phyloP scores from a whole-genome alignment of 495 filamentous ascomycete species.

The Trichoderma reesei region DNA sequence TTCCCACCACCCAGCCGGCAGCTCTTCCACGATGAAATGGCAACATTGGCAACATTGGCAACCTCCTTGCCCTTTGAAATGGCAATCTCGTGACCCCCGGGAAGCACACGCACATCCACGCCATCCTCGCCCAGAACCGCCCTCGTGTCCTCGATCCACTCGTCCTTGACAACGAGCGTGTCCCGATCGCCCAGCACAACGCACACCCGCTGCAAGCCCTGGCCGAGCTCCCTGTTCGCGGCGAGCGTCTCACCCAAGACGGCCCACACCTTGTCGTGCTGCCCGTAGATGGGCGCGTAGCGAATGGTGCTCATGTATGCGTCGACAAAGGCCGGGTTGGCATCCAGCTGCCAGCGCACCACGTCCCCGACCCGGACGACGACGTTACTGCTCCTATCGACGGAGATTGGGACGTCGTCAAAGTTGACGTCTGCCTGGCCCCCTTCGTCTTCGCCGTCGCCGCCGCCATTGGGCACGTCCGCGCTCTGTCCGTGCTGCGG shows the following conservation, averaged over 20 bases:
- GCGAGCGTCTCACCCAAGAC: constrained; percentile 42
- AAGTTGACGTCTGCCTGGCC: constrained; percentile 19
- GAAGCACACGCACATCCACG: constrained; percentile 35
- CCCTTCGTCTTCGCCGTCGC: no score
- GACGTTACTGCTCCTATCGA: constrained; percentile 22
- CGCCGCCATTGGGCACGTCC: constrained; percentile 20
- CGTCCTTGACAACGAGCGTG: constrained; percentile 40
- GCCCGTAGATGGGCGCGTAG: constrained; percentile 45
- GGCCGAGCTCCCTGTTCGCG: constrained; percentile 23
- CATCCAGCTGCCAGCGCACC: constrained; percentile 45
- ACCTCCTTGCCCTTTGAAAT: constrained; percentile 28
- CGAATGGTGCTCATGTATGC: constrained; percentile 47
- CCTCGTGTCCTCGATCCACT: constrained; percentile 41
- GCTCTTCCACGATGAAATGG: constrained; percentile 30
- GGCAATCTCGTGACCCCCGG: constrained; percentile 43
- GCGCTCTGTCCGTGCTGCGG: constrained; percentile 18
- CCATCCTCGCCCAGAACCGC: constrained; percentile 32
- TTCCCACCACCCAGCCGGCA: neutral
- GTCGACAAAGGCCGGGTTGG: constrained; percentile 45
- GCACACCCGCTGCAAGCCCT: constrained; percentile 37
- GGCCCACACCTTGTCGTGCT: constrained; percentile 45
- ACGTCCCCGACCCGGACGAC: constrained; percentile 32
- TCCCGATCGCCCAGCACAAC: constrained; percentile 45
- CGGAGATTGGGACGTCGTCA: constrained; percentile 33
- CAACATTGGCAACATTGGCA: constrained; percentile 32